phyloP scores from a whole-genome alignment of 192 early-diverging fungal species.

The Spizellomyces punctatus region DNA sequence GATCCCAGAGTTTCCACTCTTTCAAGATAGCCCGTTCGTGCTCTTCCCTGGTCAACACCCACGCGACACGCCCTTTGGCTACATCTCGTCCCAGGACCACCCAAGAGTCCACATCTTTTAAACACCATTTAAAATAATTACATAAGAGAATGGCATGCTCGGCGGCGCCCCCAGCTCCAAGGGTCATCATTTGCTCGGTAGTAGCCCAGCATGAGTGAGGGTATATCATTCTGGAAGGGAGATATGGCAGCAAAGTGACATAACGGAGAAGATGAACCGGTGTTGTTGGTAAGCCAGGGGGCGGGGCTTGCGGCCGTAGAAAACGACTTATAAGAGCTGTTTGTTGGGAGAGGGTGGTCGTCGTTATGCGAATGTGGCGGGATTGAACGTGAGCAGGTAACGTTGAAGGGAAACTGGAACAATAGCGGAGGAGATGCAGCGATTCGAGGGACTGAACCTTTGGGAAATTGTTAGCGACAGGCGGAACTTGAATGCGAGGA shows the following conservation, averaged over 20 bases:
- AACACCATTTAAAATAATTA: constrained; percentile 41
- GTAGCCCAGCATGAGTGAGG: constrained; percentile 44
- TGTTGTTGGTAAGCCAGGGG: constrained; percentile 29
- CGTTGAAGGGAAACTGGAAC: constrained; percentile 24
- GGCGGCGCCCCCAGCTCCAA: constrained; percentile 49
- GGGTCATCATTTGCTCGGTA: constrained; percentile 50
- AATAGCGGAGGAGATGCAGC: constrained; percentile 34
- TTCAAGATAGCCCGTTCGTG: background rate
- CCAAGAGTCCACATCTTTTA: constrained; percentile 31
- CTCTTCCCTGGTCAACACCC: constrained; percentile 33
- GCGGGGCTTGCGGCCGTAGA: constrained; percentile 51
- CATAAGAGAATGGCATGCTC: constrained; percentile 61
- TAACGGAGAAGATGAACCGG: constrained; percentile 40
- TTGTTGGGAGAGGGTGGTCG: constrained; percentile 42
- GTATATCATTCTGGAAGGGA: constrained; percentile 45
- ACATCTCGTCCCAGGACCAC: constrained; percentile 53
- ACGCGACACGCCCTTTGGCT: constrained; percentile 47
- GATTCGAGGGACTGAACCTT: constrained; percentile 52
- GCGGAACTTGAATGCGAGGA: background rate
- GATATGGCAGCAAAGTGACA: constrained; percentile 50
- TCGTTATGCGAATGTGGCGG: constrained; percentile 8
- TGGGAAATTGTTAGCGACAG: background rate
- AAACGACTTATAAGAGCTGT: constrained; percentile 48
- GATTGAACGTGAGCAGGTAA: constrained; percentile 5
- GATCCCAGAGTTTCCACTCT: constrained; percentile 45